These are phyloP conservation scores for Fusarium drepaniforme DNA, from an alignment of 2,329 filamentous ascomycete genomes.

Conservation along the genomic window DNA sequence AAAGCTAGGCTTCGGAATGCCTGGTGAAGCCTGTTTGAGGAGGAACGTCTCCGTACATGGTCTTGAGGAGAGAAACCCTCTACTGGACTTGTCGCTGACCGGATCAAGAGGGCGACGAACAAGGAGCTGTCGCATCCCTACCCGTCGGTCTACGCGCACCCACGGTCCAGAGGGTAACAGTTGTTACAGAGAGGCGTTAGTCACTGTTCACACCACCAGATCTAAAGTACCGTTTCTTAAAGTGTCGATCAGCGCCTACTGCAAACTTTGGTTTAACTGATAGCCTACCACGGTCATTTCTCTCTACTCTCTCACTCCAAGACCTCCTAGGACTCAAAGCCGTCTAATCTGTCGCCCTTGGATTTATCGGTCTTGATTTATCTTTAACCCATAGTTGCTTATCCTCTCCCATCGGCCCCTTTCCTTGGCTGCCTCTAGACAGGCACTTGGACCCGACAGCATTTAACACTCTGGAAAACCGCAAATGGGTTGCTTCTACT, in stretches of 20 bases:
- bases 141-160: neutral
- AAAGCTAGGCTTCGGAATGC: neutral
- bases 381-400: neutral
- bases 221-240: neutral
- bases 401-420: neutral
- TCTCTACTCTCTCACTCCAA: neutral
- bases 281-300: neutral
- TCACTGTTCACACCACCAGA: neutral
- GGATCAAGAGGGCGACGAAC: neutral
- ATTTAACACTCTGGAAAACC: neutral
- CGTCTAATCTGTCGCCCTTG: neutral
- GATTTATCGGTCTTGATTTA: neutral
- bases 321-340: neutral
- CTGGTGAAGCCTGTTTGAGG: neutral
- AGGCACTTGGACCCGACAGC: neutral
- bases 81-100: neutral
- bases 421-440: neutral
- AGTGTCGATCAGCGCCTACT: neutral
- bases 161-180: neutral
- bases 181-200: neutral
- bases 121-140: neutral
- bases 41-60: neutral
- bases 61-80: neutral
- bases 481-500: neutral
- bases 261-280: neutral